Percentiles rank a stretch among this genome's conserved stretches.
Conservation (phyloP, 805 yeast genomes). For the Candida xyloterini region DNA sequence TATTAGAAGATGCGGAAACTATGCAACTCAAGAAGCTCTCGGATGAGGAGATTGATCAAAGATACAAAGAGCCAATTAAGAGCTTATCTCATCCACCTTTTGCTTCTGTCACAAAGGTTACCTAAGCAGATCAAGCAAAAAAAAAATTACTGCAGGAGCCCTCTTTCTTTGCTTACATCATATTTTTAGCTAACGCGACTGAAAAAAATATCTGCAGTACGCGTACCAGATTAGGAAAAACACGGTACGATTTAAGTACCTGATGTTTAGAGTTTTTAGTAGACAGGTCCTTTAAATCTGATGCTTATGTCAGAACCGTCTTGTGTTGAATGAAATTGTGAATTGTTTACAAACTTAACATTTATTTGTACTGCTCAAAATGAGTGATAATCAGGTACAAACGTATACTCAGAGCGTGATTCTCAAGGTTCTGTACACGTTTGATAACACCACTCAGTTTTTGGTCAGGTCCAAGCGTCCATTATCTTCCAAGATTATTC, state of each 20-base stretch:
- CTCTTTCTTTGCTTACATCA: conserved; percentile 7
- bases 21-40: conserved; percentile 29
- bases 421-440: conserved; percentile 40
- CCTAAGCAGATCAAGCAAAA: conserved; percentile 1
- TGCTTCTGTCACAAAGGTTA: conserved; percentile 30
- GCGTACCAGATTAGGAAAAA: conserved; percentile 15
- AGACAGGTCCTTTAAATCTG: conserved; percentile 8
- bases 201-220: conserved; percentile 7
- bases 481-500: conserved; percentile 38
- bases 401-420: conserved; percentile 27
- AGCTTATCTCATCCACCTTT: conserved; percentile 32
- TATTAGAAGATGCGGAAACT: conserved; percentile 32
- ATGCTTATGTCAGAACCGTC: conserved; percentile 9
- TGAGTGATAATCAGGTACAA: conserved; percentile 23
- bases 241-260: conserved; percentile 9
- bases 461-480: conserved; percentile 39
- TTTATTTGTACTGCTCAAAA: conserved; percentile 5
- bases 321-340: conserved; percentile 2
- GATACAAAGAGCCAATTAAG: conserved; percentile 23
- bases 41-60: conserved; percentile 20
- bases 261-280: conserved; percentile 5
- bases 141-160: background rate
- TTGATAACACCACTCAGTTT: conserved; percentile 42
- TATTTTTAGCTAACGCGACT: background rate
- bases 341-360: conserved; percentile 6